Conservation (phyloP, 148 eudicot species). For the Cornus kousa region DNA sequence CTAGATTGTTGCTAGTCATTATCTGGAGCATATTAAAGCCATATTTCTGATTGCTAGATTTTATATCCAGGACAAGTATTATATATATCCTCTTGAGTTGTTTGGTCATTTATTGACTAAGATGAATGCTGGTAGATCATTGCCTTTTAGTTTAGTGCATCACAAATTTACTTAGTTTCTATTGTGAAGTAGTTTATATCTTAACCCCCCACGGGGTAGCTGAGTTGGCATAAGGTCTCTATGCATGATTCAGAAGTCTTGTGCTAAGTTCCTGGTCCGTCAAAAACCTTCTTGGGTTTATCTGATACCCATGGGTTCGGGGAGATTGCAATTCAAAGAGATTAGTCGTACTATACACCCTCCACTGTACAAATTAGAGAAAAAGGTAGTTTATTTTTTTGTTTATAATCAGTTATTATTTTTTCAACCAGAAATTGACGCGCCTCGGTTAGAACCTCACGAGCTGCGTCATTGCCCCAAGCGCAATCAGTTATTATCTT, state of each 20-base stretch:
- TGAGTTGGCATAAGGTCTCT: no score
- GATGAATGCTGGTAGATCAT: not conserved
- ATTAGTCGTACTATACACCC: no score
- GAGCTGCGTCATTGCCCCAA: no score
- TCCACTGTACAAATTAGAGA: no score
- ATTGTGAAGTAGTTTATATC: not conserved
- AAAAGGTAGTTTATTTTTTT: not conserved
- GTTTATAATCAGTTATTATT: not conserved
- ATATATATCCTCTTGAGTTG: not conserved
- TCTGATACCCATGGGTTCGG: no score
- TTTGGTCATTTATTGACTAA: not conserved
- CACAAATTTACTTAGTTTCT: not conserved
- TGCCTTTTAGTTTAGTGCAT: not conserved
- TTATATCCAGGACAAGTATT: not conserved
- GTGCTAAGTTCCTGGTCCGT: no score
- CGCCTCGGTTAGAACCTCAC: no score
- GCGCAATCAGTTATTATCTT: not conserved
- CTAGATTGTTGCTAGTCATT: conserved; percentile 5
- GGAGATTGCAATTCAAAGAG: no score
- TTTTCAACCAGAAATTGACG: no score
- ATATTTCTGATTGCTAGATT: not conserved
- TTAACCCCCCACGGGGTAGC: no score
- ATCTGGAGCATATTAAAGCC: not conserved
- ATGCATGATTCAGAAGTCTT: no score
- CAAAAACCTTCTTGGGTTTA: no score